A percentile compares a stretch with the other conserved stretches of the same genome.
phyloP scores from a whole-genome alignment of 345 rosid species.

The Erysimum cheiranthoides region DNA sequence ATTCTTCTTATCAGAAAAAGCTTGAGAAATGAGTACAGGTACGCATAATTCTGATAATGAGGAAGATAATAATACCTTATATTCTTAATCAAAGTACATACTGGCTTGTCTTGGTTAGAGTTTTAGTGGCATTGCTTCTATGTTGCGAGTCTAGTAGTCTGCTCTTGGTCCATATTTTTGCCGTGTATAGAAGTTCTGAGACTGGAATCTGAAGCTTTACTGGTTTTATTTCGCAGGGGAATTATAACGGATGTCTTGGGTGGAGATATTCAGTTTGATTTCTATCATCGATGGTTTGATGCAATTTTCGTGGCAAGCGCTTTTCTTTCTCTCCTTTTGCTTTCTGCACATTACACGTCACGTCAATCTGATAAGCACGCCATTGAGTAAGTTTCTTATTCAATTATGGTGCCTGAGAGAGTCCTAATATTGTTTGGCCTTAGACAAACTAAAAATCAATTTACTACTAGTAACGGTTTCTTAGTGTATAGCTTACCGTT shows the following conservation, averaged over 20 bases:
- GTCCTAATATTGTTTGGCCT: slow-evolving; percentile 17
- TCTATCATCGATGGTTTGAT: slow-evolving; percentile 93
- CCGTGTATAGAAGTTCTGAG: neutral
- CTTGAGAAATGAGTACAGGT: slow-evolving; percentile 88
- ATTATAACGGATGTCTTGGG: slow-evolving; percentile 89
- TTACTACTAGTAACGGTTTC: slow-evolving; percentile 5
- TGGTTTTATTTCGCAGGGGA: slow-evolving; percentile 52
- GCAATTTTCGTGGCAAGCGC: slow-evolving; percentile 92
- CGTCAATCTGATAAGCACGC: slow-evolving; percentile 91
- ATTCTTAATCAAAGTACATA: neutral
- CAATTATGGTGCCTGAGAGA: neutral
- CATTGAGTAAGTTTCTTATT: slow-evolving; percentile 60
- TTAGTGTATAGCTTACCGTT: slow-evolving; percentile 20
- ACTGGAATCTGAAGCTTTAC: neutral
- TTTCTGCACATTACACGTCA: slow-evolving; percentile 89
- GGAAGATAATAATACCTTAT: neutral
- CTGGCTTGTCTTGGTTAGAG: neutral
- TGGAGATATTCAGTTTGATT: slow-evolving; percentile 92
- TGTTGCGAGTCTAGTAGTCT: neutral
- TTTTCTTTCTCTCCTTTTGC: slow-evolving; percentile 84
- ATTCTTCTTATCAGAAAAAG: slow-evolving; percentile 91
- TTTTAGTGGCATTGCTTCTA: neutral
- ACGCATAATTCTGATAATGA: slow-evolving; percentile 5
- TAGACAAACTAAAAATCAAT: slow-evolving; percentile 9
- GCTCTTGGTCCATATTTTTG: neutral